Conservation (phyloP, 2,329 filamentous ascomycete species). For the Helminthosporium solani region DNA sequence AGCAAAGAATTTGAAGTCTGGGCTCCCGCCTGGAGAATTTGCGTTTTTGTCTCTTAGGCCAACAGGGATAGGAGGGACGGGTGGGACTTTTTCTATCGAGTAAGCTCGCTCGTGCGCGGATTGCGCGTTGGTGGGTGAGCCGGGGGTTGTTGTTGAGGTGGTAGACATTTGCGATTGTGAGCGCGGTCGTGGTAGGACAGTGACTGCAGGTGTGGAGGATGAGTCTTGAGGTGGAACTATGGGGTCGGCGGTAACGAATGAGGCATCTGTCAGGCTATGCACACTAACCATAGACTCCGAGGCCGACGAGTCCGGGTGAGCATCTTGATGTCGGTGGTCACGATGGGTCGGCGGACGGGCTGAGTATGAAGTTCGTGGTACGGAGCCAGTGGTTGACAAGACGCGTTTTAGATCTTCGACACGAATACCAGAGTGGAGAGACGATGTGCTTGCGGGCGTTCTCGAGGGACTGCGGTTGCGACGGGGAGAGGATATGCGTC, state of each 20-base stretch:
- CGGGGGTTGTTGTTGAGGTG: conserved; percentile 4
- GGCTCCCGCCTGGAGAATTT: conserved; percentile 3
- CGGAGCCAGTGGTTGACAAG: conserved; percentile 38
- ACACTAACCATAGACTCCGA: conserved; percentile 71
- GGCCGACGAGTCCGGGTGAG: conserved; percentile 56
- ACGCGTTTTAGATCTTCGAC: conserved; percentile 51
- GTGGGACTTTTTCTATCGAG: conserved; percentile 24
- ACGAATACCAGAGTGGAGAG: conserved; percentile 41
- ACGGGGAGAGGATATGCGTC: conserved; percentile 31
- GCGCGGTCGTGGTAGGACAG: conserved; percentile 21
- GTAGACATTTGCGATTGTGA: conserved; percentile 2
- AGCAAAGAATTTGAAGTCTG: conserved; percentile 20
- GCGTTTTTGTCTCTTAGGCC: conserved; percentile 23
- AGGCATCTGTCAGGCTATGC: conserved; percentile 67
- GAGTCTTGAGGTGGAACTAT: conserved; percentile 10
- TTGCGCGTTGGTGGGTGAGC: conserved; percentile 13
- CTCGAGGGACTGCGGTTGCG: conserved; percentile 30
- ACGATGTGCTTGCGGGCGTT: conserved; percentile 39
- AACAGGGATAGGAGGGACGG: conserved; percentile 37
- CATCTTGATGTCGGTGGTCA: conserved; percentile 29
- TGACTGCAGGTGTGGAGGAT: conserved; percentile 23
- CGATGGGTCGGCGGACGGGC: conserved; percentile 26
- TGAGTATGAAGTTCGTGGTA: conserved; percentile 34
- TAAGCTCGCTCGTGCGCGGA: conserved; percentile 16
- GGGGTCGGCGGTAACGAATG: conserved; percentile 40